Evolutionary conservation across 2,329 filamentous ascomycete genomes (phyloP), one percentile per base, ranked within the genome.

Genomic region (Phyllosticta citribraziliensis): DNA sequence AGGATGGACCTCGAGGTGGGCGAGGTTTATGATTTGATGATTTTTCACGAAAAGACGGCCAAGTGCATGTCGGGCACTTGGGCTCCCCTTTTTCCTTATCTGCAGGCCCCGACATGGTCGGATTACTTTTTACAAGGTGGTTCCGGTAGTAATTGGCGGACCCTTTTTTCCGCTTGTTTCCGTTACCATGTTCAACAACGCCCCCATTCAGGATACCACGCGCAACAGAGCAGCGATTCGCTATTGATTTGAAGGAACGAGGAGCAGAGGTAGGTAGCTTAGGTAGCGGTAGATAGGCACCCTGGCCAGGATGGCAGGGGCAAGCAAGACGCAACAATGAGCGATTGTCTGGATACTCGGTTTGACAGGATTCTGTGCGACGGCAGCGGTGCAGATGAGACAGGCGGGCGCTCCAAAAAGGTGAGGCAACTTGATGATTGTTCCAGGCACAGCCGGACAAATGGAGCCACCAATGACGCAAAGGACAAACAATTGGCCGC

Each of bases 21-120:
- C 25, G 53, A 30, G 53, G 53, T 50, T 53, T 59, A 65, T 60
- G 40, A 66, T 57, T 30, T 62, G 64, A 63, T 52, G 57, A 54
- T 40, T 40, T 51, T 20, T 35, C 35, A 62, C 22, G 60, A 51
- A 22, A 47, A 57, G 30, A 22, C 25, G 51, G 51, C n/a, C 30
- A 54, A 59, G 57, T 35, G 55, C 58, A 51, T 24, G 17, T 51
- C 12, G 11, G 11, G 52, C 24, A 55, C 35, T 27, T 17, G 22
- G 30, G 30, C 58, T 60, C 33, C 50, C n/a, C 40, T n/a, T 25
- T 20, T 27, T 12, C 20, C 40, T 22, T 19, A 55, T 47, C 14
- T 22, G 35, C 35, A 52, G 58, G 47, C 24, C 50, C 10, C 33
- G 22, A 25, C 58, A 24, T 47, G 58, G 11, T 33, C 51, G 24